phyloP scores from a whole-genome alignment of 2,329 filamentous ascomycete species.

The Pseudogymnoascus sp. region DNA sequence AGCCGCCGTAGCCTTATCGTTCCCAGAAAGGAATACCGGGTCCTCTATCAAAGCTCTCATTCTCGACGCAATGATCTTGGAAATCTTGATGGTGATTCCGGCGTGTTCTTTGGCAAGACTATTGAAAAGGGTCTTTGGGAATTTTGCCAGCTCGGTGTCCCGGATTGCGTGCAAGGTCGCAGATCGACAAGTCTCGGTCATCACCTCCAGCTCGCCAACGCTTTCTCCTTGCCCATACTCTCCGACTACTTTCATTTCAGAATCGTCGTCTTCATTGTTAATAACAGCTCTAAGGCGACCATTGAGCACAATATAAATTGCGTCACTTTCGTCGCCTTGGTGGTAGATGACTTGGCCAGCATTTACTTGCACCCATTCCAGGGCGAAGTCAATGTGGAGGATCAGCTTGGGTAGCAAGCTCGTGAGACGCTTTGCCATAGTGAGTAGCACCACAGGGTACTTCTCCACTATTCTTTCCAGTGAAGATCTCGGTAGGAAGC shows the following conservation, averaged over 20 bases:
- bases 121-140: conserved; percentile 93
- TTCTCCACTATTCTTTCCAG: conserved; percentile 88
- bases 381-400: conserved; percentile 92
- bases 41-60: conserved; percentile 88
- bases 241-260: conserved; percentile 76
- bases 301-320: conserved; percentile 96
- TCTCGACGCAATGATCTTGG: conserved; percentile 92
- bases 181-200: conserved; percentile 87
- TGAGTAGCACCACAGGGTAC: conserved; percentile 85
- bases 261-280: conserved; percentile 60
- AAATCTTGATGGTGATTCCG: conserved; percentile 97
- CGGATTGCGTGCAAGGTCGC: conserved; percentile 92
- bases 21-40: conserved; percentile 58
- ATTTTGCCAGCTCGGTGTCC: conserved; percentile 92
- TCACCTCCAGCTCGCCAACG: conserved; percentile 91
- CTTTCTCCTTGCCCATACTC: conserved; percentile 97
- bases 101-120: conserved; percentile 95
- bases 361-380: conserved; percentile 97
- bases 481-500: conserved; percentile 78
- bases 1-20: conserved; percentile 53
- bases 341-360: conserved; percentile 93
- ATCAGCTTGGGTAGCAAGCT: conserved; percentile 83
- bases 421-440: conserved; percentile 91
- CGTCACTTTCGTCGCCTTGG: conserved; percentile 90
- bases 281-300: conserved; percentile 80